These are phyloP conservation scores for Haemoproteus tartakovskyi DNA, from an alignment of 169 alveolate species.

Conservation along the genomic window DNA sequence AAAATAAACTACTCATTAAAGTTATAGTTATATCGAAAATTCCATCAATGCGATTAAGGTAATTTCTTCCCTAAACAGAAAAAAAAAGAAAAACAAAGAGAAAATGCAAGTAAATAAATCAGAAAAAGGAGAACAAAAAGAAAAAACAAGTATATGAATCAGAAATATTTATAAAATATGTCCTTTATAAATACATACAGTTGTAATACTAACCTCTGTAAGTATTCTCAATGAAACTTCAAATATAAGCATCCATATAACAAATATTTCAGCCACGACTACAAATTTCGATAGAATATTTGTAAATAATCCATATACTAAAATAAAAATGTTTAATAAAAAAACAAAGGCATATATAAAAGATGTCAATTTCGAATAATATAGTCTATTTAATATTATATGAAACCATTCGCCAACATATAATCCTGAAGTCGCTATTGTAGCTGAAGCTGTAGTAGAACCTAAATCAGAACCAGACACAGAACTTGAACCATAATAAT, in stretches of 20 bases:
- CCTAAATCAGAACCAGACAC: no score
- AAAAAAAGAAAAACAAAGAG: neutral
- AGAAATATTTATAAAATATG: no score
- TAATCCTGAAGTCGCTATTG: no score
- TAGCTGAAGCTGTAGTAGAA: no score
- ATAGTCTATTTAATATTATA: slow-evolving; percentile 38
- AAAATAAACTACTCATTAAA: slow-evolving; percentile 14
- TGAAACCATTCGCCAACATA: slow-evolving; percentile 11
- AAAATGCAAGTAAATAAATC: slow-evolving; percentile 1
- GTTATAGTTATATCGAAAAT: slow-evolving; percentile 42
- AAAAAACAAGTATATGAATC: no score
- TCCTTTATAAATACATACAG: neutral
- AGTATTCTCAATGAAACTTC: slow-evolving; percentile 27
- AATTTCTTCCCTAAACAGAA: slow-evolving; percentile 15
- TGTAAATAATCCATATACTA: slow-evolving; percentile 4
- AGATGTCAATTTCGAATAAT: slow-evolving; percentile 30
- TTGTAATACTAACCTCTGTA: slow-evolving; percentile 20
- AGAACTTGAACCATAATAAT: no score
- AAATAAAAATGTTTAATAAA: slow-evolving; percentile 15
- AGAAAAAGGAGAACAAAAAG: no score
- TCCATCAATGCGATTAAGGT: slow-evolving; percentile 48
- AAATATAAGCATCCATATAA: slow-evolving; percentile 18
- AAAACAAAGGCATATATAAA: slow-evolving; percentile 22
- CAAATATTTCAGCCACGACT: slow-evolving; percentile 35
- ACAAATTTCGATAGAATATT: slow-evolving; percentile 12